These are phyloP conservation scores for Moniliella sp. DNA, from an alignment of 1,284 basidiomycete species.

Conservation along the genomic window DNA sequence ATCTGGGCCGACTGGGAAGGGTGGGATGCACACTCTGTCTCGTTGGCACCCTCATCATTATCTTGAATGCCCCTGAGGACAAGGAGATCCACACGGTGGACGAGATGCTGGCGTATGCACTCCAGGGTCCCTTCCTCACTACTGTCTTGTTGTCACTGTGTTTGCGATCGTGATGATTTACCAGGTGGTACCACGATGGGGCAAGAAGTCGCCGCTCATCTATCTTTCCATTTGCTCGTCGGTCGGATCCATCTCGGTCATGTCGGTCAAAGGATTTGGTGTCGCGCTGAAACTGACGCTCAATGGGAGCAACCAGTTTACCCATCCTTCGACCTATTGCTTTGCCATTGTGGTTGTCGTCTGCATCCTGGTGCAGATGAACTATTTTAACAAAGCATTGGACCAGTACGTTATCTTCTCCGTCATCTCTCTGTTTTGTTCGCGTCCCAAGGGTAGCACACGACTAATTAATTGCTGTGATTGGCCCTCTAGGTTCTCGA, in stretches of 20 bases:
- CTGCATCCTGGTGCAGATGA: conserved; percentile 88
- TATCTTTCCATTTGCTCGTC: conserved; percentile 83
- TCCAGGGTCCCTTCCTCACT: conserved; percentile 47
- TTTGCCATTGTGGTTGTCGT: conserved; percentile 62
- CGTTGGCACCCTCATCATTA: conserved; percentile 73
- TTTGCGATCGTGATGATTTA: conserved; percentile 64
- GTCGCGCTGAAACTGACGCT: conserved; percentile 86
- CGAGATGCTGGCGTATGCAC: conserved; percentile 69
- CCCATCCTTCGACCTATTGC: conserved; percentile 77
- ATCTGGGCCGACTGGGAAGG: conserved; percentile 73
- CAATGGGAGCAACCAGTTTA: conserved; percentile 81
- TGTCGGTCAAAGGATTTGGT: conserved; percentile 89
- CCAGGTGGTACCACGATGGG: conserved; percentile 62
- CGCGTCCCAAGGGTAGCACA: too few relatives aligned
- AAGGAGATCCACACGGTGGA: conserved; percentile 81
- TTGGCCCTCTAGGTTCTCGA: conserved; percentile 63
- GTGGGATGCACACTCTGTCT: conserved; percentile 79
- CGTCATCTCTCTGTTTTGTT: conserved; percentile 50
- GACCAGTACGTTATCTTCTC: conserved; percentile 70
- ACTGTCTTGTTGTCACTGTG: conserved; percentile 55
- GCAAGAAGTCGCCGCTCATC: conserved; percentile 65
- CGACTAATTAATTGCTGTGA: background rate
- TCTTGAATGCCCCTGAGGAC: conserved; percentile 86
- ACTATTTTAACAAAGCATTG: conserved; percentile 96
- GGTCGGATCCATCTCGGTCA: conserved; percentile 61